Evolutionary conservation across 371 early-diverging fungal species (phyloP), one percentile per base, ranked within the genome.

Genomic region (Actinomucor elegans): DNA sequence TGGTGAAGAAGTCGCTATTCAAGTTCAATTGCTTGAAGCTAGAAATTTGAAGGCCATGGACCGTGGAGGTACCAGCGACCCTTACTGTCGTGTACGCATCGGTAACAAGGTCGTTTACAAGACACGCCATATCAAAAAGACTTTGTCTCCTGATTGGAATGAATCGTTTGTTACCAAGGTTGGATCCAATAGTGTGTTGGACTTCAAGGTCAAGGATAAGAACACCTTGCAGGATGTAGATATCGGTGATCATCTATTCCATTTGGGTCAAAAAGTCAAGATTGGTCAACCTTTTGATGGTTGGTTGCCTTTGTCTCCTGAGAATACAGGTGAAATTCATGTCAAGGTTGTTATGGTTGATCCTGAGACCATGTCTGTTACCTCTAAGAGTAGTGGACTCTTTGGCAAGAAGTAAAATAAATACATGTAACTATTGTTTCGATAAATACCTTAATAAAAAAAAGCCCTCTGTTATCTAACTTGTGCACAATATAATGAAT

Each of bases 51-150:
- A 73, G 44, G 84, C 84, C 11, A 84, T 81, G 56, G 84, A 85
- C 66, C 65, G 75, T 37, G 70, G 81, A 36, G 80, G 79, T 21
- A 79, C 83, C 5, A 77, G 83, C 33, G 88, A 89, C 42, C 81
- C 87, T 29, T 83, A 79, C 56, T 78, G 80, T 46, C 72, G 77
- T 27, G 74, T 87, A 0, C 75, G 80, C 27, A 52, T 79, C 29
- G 82, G 84, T 54, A 75, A 63, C 45, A 87, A 90, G 61, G 75
- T 79, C 1, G 47, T 89, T 23, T 66, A 74, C 69, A 93, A 92
- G 69, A 94, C 95, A 15, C 77, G 79, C 32, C 84, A 86, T 26
- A 77, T 88, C 45, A 89, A 92, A 71, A 90, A 91, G 67, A 89
- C 87, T 4, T 59, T 89, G 17, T 66, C 80, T 5, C 94, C 93